These are phyloP conservation scores for Zymoseptoria tritici DNA, from an alignment of 2,329 filamentous ascomycete genomes.

Conservation along the genomic window DNA sequence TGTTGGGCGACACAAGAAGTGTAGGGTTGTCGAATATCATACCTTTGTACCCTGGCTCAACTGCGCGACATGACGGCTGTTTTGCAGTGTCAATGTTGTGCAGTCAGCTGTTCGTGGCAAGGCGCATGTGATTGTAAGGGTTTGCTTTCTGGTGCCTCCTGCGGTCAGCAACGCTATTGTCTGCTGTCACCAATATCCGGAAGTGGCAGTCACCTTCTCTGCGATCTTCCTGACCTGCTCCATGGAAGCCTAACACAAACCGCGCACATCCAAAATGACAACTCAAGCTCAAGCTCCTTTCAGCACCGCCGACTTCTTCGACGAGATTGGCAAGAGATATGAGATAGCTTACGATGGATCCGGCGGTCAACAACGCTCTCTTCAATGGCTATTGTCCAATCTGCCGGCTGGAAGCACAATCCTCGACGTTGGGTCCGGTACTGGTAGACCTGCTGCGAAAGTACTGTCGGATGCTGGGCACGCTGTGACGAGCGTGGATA, in stretches of 20 bases:
- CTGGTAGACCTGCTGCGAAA: slow-evolving; percentile 25
- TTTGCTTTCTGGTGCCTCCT: too few relatives aligned
- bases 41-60: background rate
- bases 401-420: slow-evolving; percentile 11
- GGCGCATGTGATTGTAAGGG: too few relatives aligned
- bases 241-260: too few relatives aligned
- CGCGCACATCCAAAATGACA: too few relatives aligned
- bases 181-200: too few relatives aligned
- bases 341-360: slow-evolving; percentile 3
- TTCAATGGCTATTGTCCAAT: slow-evolving; percentile 8
- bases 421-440: slow-evolving; percentile 30
- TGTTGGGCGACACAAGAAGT: background rate
- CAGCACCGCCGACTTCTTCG: slow-evolving; percentile 2
- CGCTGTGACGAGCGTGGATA: slow-evolving; percentile 24
- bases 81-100: background rate
- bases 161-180: too few relatives aligned
- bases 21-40: background rate
- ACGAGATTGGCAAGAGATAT: slow-evolving; percentile 5
- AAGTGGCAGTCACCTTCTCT: too few relatives aligned
- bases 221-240: too few relatives aligned
- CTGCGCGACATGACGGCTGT: too few relatives aligned
- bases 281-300: too few relatives aligned
- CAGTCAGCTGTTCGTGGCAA: too few relatives aligned
- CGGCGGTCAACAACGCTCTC: slow-evolving; percentile 1
- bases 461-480: slow-evolving; percentile 24